These are phyloP conservation scores for Exsudoporus frostii DNA, from an alignment of 768 basidiomycete genomes.

Conservation along the genomic window DNA sequence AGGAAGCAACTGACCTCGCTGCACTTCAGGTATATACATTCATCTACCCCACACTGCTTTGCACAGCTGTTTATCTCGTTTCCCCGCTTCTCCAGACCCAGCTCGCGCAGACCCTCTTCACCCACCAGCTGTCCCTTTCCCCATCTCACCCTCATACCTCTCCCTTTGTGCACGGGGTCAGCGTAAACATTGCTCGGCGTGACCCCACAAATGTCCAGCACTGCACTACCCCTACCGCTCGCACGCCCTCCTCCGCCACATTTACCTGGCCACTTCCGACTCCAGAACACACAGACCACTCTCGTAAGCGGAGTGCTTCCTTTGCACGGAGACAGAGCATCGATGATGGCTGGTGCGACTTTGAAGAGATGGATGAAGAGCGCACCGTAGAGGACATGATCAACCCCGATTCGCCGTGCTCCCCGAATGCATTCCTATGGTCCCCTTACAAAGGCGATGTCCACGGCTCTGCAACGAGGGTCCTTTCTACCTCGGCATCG, in stretches of 20 bases:
- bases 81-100: conserved; percentile 34
- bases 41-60: conserved; percentile 16
- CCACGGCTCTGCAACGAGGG: conserved; percentile 14
- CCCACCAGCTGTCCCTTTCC: conserved; percentile 30
- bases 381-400: conserved; percentile 46
- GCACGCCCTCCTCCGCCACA: conserved; percentile 32
- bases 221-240: conserved; percentile 39
- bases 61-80: conserved; percentile 16
- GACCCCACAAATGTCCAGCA: conserved; percentile 37
- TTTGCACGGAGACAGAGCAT: conserved; percentile 21
- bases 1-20: conserved; percentile 50
- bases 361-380: conserved; percentile 45
- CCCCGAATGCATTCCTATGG: conserved; percentile 23
- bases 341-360: conserved; percentile 29
- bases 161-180: conserved; percentile 20
- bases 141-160: conserved; percentile 13
- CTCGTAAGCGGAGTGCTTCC: conserved; percentile 29
- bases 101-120: conserved; percentile 42
- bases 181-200: conserved; percentile 24
- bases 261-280: conserved; percentile 30
- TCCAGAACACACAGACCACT: conserved; percentile 20
- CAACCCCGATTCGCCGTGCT: conserved; percentile 30
- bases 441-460: conserved; percentile 17
- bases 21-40: conserved; percentile 39
- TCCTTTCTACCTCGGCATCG: conserved; percentile 23